A percentile compares a stretch with the other conserved stretches of the same genome.
Evolutionary conservation across 352 stramenopile species (phyloP).

Genomic region (Halophytophthora polymorphica): DNA sequence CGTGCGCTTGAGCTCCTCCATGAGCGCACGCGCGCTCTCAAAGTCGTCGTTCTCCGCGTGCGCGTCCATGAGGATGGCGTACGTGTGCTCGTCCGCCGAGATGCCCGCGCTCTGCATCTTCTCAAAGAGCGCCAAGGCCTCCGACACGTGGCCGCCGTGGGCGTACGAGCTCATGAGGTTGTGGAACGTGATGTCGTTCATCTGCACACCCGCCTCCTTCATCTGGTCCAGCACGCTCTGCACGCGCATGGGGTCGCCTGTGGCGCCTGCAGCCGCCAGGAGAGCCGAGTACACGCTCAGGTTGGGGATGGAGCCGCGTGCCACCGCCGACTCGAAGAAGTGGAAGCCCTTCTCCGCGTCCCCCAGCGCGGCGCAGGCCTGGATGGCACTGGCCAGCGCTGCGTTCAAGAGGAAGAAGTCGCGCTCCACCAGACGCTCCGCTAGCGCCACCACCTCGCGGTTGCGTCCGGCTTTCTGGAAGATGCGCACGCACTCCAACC

Average conservation of each 20-base stretch:
- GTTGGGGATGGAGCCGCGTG: conserved; percentile 66
- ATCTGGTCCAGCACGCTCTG: conserved; percentile 51
- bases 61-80: conserved; percentile 77
- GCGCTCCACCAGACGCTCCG: conserved; percentile 46
- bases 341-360: conserved; percentile 54
- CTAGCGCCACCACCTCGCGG: conserved; percentile 45
- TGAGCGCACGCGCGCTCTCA: conserved; percentile 41
- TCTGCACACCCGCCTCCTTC: conserved; percentile 41
- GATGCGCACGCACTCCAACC: conserved; percentile 62
- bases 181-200: conserved; percentile 76
- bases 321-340: conserved; percentile 52
- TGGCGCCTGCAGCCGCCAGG: conserved; percentile 43
- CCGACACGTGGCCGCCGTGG: conserved; percentile 40
- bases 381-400: conserved; percentile 54
- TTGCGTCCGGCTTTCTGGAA: conserved; percentile 54
- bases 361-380: conserved; percentile 48
- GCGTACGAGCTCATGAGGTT: conserved; percentile 70
- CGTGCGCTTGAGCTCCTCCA: conserved; percentile 50
- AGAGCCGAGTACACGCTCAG: conserved; percentile 60
- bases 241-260: conserved; percentile 48
- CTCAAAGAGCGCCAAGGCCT: conserved; percentile 56
- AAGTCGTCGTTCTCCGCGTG: conserved; percentile 59
- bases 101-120: conserved; percentile 54
- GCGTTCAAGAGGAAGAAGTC: conserved; percentile 69
- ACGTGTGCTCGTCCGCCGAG: conserved; percentile 51